These are phyloP conservation scores for Clavulina sp. DNA, from an alignment of 768 basidiomycete genomes.

Conservation along the genomic window DNA sequence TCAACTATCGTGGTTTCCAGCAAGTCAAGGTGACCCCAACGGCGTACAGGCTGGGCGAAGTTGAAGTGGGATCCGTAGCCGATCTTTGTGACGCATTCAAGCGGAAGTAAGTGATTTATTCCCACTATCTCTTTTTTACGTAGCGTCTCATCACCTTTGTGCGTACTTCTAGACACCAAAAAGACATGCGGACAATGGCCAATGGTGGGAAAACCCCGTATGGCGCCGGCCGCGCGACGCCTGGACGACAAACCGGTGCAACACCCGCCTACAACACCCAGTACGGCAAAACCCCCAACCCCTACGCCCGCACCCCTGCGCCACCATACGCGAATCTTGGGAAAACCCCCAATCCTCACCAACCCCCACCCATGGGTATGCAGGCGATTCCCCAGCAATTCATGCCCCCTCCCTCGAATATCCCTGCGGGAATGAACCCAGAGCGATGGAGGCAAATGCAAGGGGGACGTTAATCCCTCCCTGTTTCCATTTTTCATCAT, in stretches of 20 bases:
- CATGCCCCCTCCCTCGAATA: background rate
- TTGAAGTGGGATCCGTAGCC: slow-evolving; percentile 75
- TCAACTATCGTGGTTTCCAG: slow-evolving; percentile 22
- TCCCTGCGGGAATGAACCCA: background rate
- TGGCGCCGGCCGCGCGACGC: slow-evolving; percentile 40
- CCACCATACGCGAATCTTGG: too few relatives aligned
- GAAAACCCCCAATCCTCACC: background rate
- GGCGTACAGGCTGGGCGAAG: slow-evolving; percentile 80
- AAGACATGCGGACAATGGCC: slow-evolving; percentile 14
- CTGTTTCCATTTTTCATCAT: too few relatives aligned
- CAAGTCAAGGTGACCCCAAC: slow-evolving; percentile 76
- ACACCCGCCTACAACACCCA: slow-evolving; percentile 1
- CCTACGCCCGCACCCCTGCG: background rate
- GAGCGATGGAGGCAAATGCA: background rate
- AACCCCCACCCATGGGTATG: background rate
- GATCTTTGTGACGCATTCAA: slow-evolving; percentile 97
- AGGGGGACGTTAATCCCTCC: too few relatives aligned
- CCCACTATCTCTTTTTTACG: background rate
- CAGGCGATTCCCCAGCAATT: background rate
- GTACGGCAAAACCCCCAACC: background rate
- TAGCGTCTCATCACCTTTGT: background rate
- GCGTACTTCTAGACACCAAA: background rate
- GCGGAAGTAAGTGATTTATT: slow-evolving; percentile 35
- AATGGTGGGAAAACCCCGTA: slow-evolving; percentile 68
- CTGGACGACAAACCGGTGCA: slow-evolving; percentile 41